These are phyloP conservation scores for Aureobasidium sp. DNA, from an alignment of 2,329 filamentous ascomycete genomes.

Conservation along the genomic window DNA sequence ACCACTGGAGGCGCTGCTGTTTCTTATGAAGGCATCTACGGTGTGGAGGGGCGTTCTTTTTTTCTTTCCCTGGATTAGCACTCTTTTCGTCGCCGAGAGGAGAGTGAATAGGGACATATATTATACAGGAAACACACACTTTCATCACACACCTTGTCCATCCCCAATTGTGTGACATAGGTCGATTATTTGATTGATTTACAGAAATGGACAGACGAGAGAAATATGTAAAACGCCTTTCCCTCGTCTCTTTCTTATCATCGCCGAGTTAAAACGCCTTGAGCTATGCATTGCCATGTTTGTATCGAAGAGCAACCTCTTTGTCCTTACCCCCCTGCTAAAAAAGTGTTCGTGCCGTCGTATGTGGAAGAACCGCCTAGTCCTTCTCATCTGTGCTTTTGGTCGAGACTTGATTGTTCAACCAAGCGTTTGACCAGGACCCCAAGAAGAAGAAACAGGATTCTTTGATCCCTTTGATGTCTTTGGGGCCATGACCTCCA, in stretches of 20 bases:
- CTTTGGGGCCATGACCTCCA: slow-evolving; percentile 45
- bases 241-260: background rate
- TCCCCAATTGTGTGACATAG: background rate
- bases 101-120: background rate
- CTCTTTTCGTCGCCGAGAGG: background rate
- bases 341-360: background rate
- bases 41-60: background rate
- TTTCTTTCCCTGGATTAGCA: background rate
- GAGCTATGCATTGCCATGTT: slow-evolving; percentile 7
- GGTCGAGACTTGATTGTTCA: background rate
- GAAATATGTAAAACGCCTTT: background rate
- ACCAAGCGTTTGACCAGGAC: slow-evolving; percentile 3
- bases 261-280: background rate
- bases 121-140: background rate
- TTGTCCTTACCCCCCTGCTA: background rate
- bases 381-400: background rate
- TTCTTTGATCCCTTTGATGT: slow-evolving; percentile 7
- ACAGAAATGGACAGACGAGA: background rate
- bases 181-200: background rate
- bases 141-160: background rate
- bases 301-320: background rate
- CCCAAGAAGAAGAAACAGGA: background rate
- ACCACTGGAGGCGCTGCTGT: background rate
- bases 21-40: background rate
- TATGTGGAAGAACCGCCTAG: background rate